phyloP scores from a whole-genome alignment of 495 filamentous ascomycete genomes.

The Hyaloscypha hepaticicola region DNA sequence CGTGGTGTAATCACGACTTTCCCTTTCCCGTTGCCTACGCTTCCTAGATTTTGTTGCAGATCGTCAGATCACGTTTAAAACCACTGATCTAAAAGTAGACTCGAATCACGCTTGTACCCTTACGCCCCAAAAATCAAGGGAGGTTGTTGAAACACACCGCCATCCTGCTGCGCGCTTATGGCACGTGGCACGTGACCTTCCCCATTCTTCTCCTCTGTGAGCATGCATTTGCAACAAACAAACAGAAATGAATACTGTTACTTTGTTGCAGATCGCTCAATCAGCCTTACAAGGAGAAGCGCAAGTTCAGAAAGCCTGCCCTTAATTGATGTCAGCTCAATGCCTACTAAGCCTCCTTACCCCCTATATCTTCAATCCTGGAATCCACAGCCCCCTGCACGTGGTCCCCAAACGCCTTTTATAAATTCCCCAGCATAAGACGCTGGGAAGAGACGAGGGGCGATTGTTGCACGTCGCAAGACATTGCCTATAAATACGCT shows the following conservation, averaged over 20 bases:
- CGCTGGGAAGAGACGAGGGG: background rate
- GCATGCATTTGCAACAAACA: background rate
- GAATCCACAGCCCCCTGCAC: background rate
- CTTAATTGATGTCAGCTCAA: background rate
- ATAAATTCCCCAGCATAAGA: background rate
- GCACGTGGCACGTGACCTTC: background rate
- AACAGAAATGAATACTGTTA: background rate
- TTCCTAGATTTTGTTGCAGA: background rate
- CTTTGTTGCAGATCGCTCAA: background rate
- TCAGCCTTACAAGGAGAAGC: background rate
- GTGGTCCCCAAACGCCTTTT: background rate
- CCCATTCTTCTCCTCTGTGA: background rate
- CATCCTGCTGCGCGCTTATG: background rate
- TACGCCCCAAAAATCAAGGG: background rate
- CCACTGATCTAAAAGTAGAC: background rate
- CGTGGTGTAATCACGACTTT: background rate
- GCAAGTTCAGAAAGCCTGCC: background rate
- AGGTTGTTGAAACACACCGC: background rate
- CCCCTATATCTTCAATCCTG: background rate
- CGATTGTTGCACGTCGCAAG: background rate
- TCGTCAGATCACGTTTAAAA: slow-evolving; percentile 3
- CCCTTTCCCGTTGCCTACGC: background rate
- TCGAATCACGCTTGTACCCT: background rate
- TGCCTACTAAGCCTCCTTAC: background rate
- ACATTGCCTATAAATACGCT: slow-evolving; percentile 1